Conservation (phyloP, 169 alveolate genomes). For the Plasmodium chabaudi region DNA sequence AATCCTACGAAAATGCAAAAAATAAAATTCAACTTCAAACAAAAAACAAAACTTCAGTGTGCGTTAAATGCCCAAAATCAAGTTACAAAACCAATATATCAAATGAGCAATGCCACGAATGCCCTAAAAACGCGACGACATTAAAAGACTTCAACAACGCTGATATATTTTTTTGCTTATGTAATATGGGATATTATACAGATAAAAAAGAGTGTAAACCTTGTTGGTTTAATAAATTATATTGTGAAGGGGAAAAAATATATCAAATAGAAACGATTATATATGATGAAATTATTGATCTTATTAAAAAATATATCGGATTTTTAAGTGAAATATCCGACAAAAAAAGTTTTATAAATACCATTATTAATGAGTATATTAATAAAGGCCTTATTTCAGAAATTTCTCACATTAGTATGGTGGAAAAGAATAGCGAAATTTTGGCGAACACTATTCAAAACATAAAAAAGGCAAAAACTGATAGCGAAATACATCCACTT, state of each 20-base stretch:
- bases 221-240: constrained; percentile 80
- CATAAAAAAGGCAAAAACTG: neutral
- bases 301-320: neutral
- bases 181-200: constrained; percentile 86
- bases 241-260: constrained; percentile 87
- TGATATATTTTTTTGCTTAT: constrained; percentile 84
- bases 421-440: neutral
- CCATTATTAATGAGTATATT: constrained; percentile 13
- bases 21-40: too few species aligned
- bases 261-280: constrained; percentile 23
- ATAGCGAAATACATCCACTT: neutral
- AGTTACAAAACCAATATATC: constrained; percentile 82
- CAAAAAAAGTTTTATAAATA: constrained; percentile 25
- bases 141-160: constrained; percentile 77
- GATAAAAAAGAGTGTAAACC: constrained; percentile 82
- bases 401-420: neutral
- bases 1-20: too few species aligned
- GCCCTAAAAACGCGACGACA: constrained; percentile 85
- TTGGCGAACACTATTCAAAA: neutral
- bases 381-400: neutral
- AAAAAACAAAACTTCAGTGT: neutral
- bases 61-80: constrained; percentile 83
- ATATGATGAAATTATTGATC: constrained; percentile 6
- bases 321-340: neutral
- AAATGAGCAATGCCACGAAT: constrained; percentile 84